Evolutionary conservation across 352 stramenopile genomes (phyloP), one percentile per base, ranked within the genome.

Genomic region (Aphanomyces astaci): DNA sequence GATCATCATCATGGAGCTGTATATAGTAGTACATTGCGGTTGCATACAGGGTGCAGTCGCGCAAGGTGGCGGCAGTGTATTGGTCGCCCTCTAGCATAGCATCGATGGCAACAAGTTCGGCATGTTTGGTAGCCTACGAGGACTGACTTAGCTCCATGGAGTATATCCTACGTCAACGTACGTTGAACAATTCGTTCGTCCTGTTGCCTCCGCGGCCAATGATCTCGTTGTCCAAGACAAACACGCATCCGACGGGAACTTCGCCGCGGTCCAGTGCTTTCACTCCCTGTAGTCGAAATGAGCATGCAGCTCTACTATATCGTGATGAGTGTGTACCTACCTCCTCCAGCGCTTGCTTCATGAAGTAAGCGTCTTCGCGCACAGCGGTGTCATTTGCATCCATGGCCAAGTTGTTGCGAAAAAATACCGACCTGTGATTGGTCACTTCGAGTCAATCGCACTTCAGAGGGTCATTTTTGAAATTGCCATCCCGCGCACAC

Each of bases 211-310:
- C 90, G 39, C 77, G 75, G 5, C 80, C 82, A 40, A 97, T 91
- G 68, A 97, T 81, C 13, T 70, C 3, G 48, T 67, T 43, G 55
- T 80, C 74, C 45, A 74, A 76, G 5, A 97, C 88, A 65, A 97
- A 96, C n/a, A 97, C 90, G 51, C 86, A 94, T 15, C 90, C 92
- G 33, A 98, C 91, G 0, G 92, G 90, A 27, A 98, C 90, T 78
- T 98, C 91, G 10, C 84, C 79, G 39, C 86, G 75, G 31, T 60
- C 71, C 60, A 96, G 69, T 4, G 90, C 91, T 19, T 76, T 77
- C 71, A 95, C 79, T 19, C 84, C 90, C 88, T 96, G 25, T 3
- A 19, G 5, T 1, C 9, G 17, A 59, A 33, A n/a, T n/a, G n/a
- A n/a, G n/a, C n/a, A n/a, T n/a, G n/a, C n/a, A n/a, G n/a, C n/a